Evolutionary conservation across 768 basidiomycete species (phyloP), one percentile per base, ranked within the genome.

Genomic region (Termitomyces sp.): DNA sequence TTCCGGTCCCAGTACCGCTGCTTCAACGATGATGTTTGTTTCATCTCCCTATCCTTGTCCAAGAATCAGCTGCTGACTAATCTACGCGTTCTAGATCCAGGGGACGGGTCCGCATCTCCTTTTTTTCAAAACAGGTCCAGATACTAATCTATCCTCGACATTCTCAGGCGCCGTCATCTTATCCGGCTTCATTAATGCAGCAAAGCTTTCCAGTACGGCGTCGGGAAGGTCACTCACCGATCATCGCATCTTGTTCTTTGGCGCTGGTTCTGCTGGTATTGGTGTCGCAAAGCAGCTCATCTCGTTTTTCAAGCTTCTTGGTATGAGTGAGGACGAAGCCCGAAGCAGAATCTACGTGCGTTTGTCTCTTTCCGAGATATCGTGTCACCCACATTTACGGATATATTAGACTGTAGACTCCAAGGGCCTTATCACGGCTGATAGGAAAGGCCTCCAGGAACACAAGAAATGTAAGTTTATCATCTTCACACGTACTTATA

Each of bases 241-340:
- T 46, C 93, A 95, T 62, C 81, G 82, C 44, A 88, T 95, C 62
- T 76, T 95, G 49, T 94, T 96, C 78, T 85, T 90, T 49, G 93
- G 93, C n/a, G 91, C 93, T 1, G 93, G 93, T 0, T 88, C 85
- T 11, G 88, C 90, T 8, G 93, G 92, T 44, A 87, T 94, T 50
- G 93, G 93, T 53, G 93, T 96, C 38, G 93, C 88, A 43, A 84
- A 83, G 70, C 91, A 94, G 65, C 75, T 90, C 28, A 74, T 83
- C 66, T 87, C 87, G 54, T 94, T 93, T 76, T 91, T 93, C 75
- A 88, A 79, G 49, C 69, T 88, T 60, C 71, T 79, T 41, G 87
- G 88, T 9, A 59, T 89, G 68, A 73, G 70, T 19, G 83, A 80
- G 59, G 80, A 87, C 56, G 84, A 88, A 59, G 88, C 89, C 6